Conservation (phyloP, 345 rosid genomes). For the Cochlearia excelsa region DNA sequence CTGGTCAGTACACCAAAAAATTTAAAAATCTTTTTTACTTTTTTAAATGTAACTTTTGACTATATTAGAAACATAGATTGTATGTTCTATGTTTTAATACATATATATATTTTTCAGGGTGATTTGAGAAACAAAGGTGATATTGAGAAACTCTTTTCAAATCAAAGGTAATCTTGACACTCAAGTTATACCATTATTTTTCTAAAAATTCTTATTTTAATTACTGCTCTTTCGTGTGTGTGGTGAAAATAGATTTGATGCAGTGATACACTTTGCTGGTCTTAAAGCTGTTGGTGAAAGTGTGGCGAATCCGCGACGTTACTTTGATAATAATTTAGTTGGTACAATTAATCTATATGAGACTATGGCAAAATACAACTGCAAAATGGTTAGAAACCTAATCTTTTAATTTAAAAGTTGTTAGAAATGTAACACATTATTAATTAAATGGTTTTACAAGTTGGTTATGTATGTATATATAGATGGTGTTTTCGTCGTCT, state of each 20-base stretch:
- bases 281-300: constrained; percentile 94
- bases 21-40: neutral
- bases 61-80: neutral
- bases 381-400: constrained; percentile 51
- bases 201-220: too few relatives aligned
- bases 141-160: constrained; percentile 75
- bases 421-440: neutral
- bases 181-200: neutral
- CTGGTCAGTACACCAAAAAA: constrained; percentile 41
- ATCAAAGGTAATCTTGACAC: constrained; percentile 45
- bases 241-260: constrained; percentile 59
- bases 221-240: too few relatives aligned
- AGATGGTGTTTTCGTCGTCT: constrained; percentile 98
- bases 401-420: constrained; percentile 1
- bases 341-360: constrained; percentile 75
- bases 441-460: neutral
- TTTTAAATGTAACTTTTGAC: neutral
- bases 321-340: constrained; percentile 72
- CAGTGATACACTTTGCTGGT: constrained; percentile 95
- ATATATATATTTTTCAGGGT: constrained; percentile 51
- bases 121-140: constrained; percentile 84
- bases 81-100: neutral
- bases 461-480: neutral
- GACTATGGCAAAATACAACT: constrained; percentile 65
- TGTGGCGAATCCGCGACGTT: constrained; percentile 69